Evolutionary conservation across 2,329 filamentous ascomycete species (phyloP).

Genomic region (Diplodia mutila): DNA sequence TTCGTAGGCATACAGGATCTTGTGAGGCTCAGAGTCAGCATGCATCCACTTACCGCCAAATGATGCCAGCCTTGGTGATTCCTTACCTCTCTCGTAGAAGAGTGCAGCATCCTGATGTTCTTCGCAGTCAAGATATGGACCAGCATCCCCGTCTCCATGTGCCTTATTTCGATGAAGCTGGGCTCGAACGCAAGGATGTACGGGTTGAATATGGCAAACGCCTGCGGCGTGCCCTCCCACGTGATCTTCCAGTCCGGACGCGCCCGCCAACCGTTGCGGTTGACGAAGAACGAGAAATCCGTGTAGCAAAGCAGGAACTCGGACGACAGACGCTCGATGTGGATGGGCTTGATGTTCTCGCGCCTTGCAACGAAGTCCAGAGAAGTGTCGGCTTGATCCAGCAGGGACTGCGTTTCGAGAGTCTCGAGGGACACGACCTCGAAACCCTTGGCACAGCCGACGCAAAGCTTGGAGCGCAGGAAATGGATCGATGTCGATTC

Average conservation of each 20-base stretch:
- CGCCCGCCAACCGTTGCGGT: constrained; percentile 96
- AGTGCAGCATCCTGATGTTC: constrained; percentile 97
- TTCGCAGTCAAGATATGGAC: constrained; percentile 96
- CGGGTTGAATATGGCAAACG: constrained; percentile 92
- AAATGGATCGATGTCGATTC: constrained; percentile 99
- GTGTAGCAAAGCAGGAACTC: constrained; percentile 98
- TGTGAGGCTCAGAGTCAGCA: constrained; percentile 19
- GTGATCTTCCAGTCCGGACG: constrained; percentile 95
- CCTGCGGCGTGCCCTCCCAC: constrained; percentile 92
- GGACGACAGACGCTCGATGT: constrained; percentile 94
- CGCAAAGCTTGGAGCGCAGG: constrained; percentile 92
- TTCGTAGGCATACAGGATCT: constrained; percentile 98
- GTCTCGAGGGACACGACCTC: constrained; percentile 97
- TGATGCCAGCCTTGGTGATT: too few species aligned
- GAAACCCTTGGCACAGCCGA: constrained; percentile 92
- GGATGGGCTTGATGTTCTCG: constrained; percentile 91
- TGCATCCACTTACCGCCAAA: neutral
- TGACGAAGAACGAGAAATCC: constrained; percentile 99
- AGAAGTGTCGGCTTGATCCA: constrained; percentile 96
- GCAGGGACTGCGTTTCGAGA: constrained; percentile 93
- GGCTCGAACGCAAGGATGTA: constrained; percentile 97
- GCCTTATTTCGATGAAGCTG: constrained; percentile 94
- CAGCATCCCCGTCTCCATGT: constrained; percentile 87
- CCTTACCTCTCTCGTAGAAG: constrained; percentile 90
- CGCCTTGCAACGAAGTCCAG: constrained; percentile 95